Percentiles rank a stretch among this genome's conserved stretches.
Conservation (phyloP, 2,329 filamentous ascomycete genomes). For the Teratosphaeria pseudoeucalypti region DNA sequence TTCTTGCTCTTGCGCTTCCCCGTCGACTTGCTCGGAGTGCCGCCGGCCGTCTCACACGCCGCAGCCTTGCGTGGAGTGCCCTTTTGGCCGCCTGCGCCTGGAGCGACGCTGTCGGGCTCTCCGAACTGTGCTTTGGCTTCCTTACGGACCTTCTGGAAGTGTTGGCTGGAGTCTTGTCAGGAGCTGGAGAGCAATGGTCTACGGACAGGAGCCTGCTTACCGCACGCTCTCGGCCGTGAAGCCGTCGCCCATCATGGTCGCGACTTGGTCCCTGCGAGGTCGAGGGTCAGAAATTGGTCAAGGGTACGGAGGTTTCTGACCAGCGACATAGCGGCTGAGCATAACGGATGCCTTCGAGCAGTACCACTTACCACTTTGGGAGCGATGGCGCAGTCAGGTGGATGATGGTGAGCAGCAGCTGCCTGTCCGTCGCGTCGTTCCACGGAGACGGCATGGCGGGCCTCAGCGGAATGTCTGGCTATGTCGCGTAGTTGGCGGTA, state of each 20-base stretch:
- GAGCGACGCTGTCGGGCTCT: slow-evolving; percentile 7
- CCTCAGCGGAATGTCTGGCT: not conserved
- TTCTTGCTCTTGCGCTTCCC: slow-evolving; percentile 10
- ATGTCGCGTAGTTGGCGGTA: not conserved
- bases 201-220: slow-evolving; percentile 2
- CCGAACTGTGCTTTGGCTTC: slow-evolving; percentile 11
- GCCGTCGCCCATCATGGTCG: slow-evolving; percentile 9
- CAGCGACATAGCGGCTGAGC: not conserved
- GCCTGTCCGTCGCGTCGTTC: slow-evolving; percentile 9
- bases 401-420: slow-evolving; percentile 13
- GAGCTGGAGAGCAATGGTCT: not conserved
- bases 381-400: slow-evolving; percentile 3
- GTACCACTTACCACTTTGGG: not conserved
- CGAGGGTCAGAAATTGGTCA: not conserved
- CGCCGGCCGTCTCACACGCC: slow-evolving; percentile 7
- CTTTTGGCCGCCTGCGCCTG: slow-evolving; percentile 4
- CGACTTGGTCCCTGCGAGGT: slow-evolving; percentile 8
- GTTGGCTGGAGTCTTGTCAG: slow-evolving; percentile 9
- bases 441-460: slow-evolving; percentile 4
- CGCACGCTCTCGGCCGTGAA: slow-evolving; percentile 10
- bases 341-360: not conserved
- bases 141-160: slow-evolving; percentile 17
- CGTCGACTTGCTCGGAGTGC: slow-evolving; percentile 8
- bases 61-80: slow-evolving; percentile 13
- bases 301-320: not conserved